Conservation (phyloP, 2,329 filamentous ascomycete species). For the Colletotrichum endophyticum region DNA sequence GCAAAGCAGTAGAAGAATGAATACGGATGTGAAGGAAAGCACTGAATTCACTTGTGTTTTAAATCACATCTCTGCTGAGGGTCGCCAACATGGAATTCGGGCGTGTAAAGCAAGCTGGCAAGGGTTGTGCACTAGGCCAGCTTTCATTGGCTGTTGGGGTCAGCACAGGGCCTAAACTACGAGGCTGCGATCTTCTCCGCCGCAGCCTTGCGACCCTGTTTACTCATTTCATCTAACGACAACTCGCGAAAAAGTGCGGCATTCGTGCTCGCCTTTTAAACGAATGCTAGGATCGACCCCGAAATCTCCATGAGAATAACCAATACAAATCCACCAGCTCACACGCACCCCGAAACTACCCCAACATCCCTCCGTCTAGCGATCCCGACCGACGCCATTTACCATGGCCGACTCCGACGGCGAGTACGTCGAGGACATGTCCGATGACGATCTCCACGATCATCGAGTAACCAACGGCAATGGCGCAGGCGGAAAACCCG, state of each 20-base stretch:
- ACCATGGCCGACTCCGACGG: slow-evolving; percentile 76
- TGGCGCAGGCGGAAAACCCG: neutral
- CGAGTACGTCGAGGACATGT: slow-evolving; percentile 70
- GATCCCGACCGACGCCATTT: neutral
- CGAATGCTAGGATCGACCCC: neutral
- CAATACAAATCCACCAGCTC: neutral
- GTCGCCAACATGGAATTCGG: neutral
- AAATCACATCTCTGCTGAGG: neutral
- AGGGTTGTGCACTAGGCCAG: neutral
- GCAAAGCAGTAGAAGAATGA: neutral
- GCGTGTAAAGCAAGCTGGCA: neutral
- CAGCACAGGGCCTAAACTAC: neutral
- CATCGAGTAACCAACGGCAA: slow-evolving; percentile 43
- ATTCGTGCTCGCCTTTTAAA: neutral
- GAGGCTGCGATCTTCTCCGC: slow-evolving; percentile 10
- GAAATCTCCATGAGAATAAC: neutral
- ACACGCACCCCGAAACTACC: neutral
- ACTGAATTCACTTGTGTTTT: neutral
- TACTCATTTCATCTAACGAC: neutral
- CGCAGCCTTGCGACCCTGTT: neutral
- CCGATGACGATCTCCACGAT: slow-evolving; percentile 67
- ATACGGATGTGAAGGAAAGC: neutral
- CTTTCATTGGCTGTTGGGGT: neutral
- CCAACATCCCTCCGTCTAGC: neutral
- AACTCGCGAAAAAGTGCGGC: neutral